phyloP scores from a whole-genome alignment of 768 basidiomycete species.

The Kondoa subrosea region DNA sequence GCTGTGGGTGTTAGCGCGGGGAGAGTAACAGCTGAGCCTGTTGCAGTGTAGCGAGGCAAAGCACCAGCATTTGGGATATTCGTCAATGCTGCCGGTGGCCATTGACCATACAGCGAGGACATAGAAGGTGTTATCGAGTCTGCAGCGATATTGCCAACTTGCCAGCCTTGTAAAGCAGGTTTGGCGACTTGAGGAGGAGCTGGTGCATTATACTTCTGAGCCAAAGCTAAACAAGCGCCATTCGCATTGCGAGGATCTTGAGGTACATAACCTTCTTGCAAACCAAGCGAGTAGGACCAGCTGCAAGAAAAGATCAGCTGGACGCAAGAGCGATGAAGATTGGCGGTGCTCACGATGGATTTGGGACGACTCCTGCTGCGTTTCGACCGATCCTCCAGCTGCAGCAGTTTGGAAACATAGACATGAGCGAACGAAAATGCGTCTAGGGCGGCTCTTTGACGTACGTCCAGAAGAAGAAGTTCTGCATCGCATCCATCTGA shows the following conservation, averaged over 20 bases:
- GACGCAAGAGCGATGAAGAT: too few relatives aligned
- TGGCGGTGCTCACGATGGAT: too few relatives aligned
- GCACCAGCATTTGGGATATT: constrained; percentile 25
- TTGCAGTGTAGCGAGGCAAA: constrained; percentile 33
- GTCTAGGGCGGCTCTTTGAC: background rate
- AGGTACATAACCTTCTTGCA: constrained; percentile 86
- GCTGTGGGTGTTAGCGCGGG: constrained; percentile 32
- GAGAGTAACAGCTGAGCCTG: constrained; percentile 29
- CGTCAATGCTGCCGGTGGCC: constrained; percentile 22
- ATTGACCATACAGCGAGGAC: constrained; percentile 19
- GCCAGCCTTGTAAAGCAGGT: constrained; percentile 46
- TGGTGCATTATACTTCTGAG: constrained; percentile 35
- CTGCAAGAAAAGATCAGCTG: too few relatives aligned
- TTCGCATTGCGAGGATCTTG: constrained; percentile 59
- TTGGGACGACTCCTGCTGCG: background rate
- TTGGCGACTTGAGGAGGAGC: constrained; percentile 17
- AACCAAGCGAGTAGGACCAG: constrained; percentile 56
- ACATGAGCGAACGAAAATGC: background rate
- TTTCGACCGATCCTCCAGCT: background rate
- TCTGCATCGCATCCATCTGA: background rate
- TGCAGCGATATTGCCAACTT: constrained; percentile 58
- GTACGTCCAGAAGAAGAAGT: background rate
- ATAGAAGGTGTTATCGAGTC: constrained; percentile 40
- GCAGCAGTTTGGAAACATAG: background rate
- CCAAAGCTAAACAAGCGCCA: constrained; percentile 43